phyloP scores from a whole-genome alignment of 2,329 filamentous ascomycete species.

The Colletotrichum scovillei region DNA sequence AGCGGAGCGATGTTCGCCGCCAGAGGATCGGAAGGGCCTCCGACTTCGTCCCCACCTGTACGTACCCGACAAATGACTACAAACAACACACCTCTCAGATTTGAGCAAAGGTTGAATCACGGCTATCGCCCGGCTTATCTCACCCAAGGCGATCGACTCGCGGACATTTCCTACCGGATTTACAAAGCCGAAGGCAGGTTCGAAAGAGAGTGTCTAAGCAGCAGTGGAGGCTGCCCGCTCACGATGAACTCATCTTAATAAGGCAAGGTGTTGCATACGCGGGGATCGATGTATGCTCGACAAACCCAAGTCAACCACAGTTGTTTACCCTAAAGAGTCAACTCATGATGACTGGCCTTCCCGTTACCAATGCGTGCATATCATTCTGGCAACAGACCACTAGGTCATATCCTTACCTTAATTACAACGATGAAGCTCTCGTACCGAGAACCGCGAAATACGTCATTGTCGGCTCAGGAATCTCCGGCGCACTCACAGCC shows the following conservation, averaged over 20 bases:
- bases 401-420: slow-evolving; percentile 47
- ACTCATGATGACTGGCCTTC: slow-evolving; percentile 9
- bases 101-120: neutral
- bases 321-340: neutral
- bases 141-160: neutral
- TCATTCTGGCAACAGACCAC: slow-evolving; percentile 48
- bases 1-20: slow-evolving; percentile 1
- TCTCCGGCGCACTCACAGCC: slow-evolving; percentile 53
- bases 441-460: slow-evolving; percentile 47
- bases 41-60: neutral
- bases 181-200: neutral
- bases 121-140: neutral
- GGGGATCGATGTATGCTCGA: neutral
- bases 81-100: neutral
- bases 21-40: neutral
- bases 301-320: neutral
- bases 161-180: neutral
- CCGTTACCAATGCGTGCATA: neutral
- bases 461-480: slow-evolving; percentile 55
- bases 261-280: neutral
- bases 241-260: neutral
- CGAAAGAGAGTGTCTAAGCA: neutral
- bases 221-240: neutral
- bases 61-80: neutral
- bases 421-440: slow-evolving; percentile 42